These are phyloP conservation scores for Hypocreales sp. DNA, from an alignment of 2,329 filamentous ascomycete genomes.

Conservation along the genomic window DNA sequence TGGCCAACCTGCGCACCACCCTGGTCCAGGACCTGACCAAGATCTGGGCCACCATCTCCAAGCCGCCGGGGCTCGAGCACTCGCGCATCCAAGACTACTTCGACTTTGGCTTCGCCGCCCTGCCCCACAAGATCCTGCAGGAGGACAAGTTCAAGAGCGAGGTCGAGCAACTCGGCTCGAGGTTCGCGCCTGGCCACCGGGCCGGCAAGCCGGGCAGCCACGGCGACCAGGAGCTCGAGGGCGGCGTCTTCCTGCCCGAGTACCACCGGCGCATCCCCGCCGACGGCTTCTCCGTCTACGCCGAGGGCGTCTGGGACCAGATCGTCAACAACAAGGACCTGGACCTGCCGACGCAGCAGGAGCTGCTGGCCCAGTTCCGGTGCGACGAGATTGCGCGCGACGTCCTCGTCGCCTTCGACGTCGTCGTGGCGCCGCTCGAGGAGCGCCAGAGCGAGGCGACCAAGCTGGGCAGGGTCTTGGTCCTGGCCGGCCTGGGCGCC, in stretches of 20 bases:
- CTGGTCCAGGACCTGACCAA: conserved; percentile 79
- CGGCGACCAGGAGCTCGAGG: conserved; percentile 57
- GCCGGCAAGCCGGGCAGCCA: conserved; percentile 46
- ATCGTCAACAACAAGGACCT: conserved; percentile 98
- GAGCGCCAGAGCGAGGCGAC: conserved; percentile 65
- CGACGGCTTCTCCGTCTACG: conserved; percentile 91
- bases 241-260: conserved; percentile 77
- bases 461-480: conserved; percentile 54
- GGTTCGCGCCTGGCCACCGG: conserved; percentile 72
- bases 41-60: conserved; percentile 87
- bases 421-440: conserved; percentile 68
- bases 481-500: conserved; percentile 60
- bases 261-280: conserved; percentile 94
- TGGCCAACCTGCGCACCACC: conserved; percentile 80
- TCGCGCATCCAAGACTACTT: conserved; percentile 95
- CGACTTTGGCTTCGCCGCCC: conserved; percentile 89
- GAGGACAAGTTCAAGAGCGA: conserved; percentile 78
- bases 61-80: conserved; percentile 74
- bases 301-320: conserved; percentile 91
- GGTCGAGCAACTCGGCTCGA: conserved; percentile 60
- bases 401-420: conserved; percentile 71
- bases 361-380: conserved; percentile 88
- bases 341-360: conserved; percentile 91
- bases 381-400: conserved; percentile 94
- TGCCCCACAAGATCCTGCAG: conserved; percentile 94